Conservation (phyloP, 768 basidiomycete genomes). For the Leucogyrophana mollusca region DNA sequence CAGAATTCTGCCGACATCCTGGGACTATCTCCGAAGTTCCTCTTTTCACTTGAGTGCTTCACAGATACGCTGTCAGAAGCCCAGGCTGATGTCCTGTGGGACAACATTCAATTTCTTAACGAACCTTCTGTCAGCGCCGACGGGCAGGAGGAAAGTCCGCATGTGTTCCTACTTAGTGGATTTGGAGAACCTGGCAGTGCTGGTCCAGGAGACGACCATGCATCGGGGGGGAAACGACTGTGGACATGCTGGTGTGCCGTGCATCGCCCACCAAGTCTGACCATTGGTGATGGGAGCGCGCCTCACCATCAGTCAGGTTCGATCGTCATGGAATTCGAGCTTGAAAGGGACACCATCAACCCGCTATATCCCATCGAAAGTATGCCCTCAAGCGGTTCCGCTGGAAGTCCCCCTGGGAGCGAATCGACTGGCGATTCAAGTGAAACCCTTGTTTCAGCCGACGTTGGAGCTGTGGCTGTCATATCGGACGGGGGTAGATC, state of each 20-base stretch:
- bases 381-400: neutral
- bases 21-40: conserved; percentile 66
- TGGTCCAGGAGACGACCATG: conserved; percentile 21
- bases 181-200: conserved; percentile 65
- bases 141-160: conserved; percentile 48
- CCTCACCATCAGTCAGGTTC: conserved; percentile 28
- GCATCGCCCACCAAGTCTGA: conserved; percentile 46
- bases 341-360: conserved; percentile 68
- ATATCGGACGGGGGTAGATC: too few species aligned
- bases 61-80: conserved; percentile 64
- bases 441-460: conserved; percentile 6
- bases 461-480: neutral
- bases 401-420: neutral
- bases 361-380: conserved; percentile 54
- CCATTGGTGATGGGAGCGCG: conserved; percentile 4
- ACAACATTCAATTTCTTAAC: conserved; percentile 67
- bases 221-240: conserved; percentile 34
- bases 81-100: conserved; percentile 67
- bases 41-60: conserved; percentile 74
- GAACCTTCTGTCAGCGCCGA: conserved; percentile 42
- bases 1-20: conserved; percentile 77
- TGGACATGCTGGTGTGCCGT: conserved; percentile 76
- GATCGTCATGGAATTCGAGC: conserved; percentile 78
- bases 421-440: neutral
- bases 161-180: conserved; percentile 70